phyloP scores from a whole-genome alignment of 352 stramenopile species.

The Phytophthora colocasiae region DNA sequence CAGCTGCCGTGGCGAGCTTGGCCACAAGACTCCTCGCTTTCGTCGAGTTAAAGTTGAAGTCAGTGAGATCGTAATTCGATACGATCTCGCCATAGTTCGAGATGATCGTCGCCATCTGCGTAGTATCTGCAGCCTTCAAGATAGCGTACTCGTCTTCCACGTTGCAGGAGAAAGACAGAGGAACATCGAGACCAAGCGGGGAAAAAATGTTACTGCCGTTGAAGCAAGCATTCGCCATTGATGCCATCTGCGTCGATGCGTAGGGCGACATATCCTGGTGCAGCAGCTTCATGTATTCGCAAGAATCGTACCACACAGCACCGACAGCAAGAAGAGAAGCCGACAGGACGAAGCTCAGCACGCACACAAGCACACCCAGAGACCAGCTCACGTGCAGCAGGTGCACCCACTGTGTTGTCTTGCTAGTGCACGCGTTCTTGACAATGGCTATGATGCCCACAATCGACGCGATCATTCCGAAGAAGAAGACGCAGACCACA shows the following conservation, averaged over 20 bases:
- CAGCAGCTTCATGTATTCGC: constrained; percentile 85
- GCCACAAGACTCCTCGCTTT: constrained; percentile 52
- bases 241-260: constrained; percentile 61
- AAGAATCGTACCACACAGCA: constrained; percentile 82
- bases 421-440: constrained; percentile 75
- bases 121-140: constrained; percentile 54
- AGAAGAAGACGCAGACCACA: constrained; percentile 82
- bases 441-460: constrained; percentile 74
- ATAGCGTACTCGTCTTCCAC: constrained; percentile 67
- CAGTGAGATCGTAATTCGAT: constrained; percentile 54
- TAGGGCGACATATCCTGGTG: constrained; percentile 79
- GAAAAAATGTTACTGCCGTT: constrained; percentile 66
- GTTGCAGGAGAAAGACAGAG: constrained; percentile 68
- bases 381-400: constrained; percentile 81
- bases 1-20: constrained; percentile 45
- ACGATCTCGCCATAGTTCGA: constrained; percentile 55
- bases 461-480: constrained; percentile 71
- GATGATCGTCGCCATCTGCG: constrained; percentile 44
- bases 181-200: constrained; percentile 58
- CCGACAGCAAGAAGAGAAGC: constrained; percentile 76
- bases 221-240: constrained; percentile 77
- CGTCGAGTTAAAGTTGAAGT: constrained; percentile 73
- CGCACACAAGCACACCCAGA: constrained; percentile 76
- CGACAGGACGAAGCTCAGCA: constrained; percentile 80
- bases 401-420: constrained; percentile 77